Evolutionary conservation across 169 alveolate species (phyloP).

Genomic region (Plasmodium inui): DNA sequence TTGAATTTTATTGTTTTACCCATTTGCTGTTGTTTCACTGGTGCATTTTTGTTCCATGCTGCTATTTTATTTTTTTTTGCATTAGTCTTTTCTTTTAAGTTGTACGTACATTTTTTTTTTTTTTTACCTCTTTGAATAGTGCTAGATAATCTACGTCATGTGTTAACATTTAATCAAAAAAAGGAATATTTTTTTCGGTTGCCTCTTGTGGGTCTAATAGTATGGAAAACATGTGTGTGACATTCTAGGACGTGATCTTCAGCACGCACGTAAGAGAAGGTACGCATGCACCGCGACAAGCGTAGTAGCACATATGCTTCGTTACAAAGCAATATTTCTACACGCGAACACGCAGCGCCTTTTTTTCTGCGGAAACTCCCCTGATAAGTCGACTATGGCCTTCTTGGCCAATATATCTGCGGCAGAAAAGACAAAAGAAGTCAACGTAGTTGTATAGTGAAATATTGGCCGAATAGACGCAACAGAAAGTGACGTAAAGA

Average conservation of each 20-base stretch:
- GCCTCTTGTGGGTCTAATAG: background rate
- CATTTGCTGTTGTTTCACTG: background rate
- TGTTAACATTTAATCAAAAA: conserved; percentile 2
- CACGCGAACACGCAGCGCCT: background rate
- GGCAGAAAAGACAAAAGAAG: background rate
- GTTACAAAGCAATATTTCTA: background rate
- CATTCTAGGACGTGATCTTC: background rate
- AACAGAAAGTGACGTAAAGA: background rate
- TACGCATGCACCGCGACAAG: background rate
- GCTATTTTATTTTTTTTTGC: background rate
- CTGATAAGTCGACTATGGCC: background rate
- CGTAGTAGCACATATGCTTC: background rate
- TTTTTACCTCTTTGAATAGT: background rate
- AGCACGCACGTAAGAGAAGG: background rate
- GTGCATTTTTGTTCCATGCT: background rate
- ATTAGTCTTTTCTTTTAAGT: background rate
- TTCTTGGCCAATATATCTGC: background rate
- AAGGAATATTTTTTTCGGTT: background rate
- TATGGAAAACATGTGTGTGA: background rate
- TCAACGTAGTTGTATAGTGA: background rate
- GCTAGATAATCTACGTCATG: background rate
- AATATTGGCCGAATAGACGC: background rate
- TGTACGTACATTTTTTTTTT: background rate
- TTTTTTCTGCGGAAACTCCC: background rate
- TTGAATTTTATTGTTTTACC: background rate